Evolutionary conservation across 208 protist genomes (phyloP), one percentile per base, ranked within the genome.

Genomic region (Trypanosoma platydactyli): DNA sequence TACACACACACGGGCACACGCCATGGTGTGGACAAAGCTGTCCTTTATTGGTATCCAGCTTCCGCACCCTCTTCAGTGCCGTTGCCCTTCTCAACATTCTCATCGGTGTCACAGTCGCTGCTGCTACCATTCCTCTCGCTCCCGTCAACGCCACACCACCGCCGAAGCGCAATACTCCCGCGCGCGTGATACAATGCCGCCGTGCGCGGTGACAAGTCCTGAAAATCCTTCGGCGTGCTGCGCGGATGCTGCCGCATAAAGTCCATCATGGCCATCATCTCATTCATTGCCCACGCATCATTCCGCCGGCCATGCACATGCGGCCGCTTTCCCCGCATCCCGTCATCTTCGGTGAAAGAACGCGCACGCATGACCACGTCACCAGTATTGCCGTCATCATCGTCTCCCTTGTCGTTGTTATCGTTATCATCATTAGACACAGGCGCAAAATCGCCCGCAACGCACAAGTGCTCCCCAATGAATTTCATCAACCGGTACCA

Each of bases 401-500:
- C n/a, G n/a, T n/a, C n/a, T n/a, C n/a, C n/a, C n/a, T n/a, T n/a
- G n/a, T n/a, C n/a, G n/a, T n/a, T n/a, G 52, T 18, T 27, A 24
- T 20, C 22, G 15, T 46, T 5, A 20, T 62, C 27, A 13, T 63
- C 24, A 30, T 65, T 49, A 5, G 22, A 3, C 1, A 59, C 66
- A 15, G 55, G 35, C 24, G 24, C 18, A 42, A 65, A 72, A 38
- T 67, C 65, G 18, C 64, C 68, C 6, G 80, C 68, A 30, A 81
- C 62, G 51, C 74, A 66, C 45, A 91, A 50, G 61, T 91, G 74
- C 40, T 87, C 79, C 15, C 84, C 84, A n/a, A 88, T 64, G 45
- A 91, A 91, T 55, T 82, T 85, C 51, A 88, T 76, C 5, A 84
- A 76, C 27, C 60, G 62, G 71, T 91, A 91, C 49, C 79, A 69